phyloP scores from a whole-genome alignment of 2,329 filamentous ascomycete genomes.

The Trichophyton rubrum region DNA sequence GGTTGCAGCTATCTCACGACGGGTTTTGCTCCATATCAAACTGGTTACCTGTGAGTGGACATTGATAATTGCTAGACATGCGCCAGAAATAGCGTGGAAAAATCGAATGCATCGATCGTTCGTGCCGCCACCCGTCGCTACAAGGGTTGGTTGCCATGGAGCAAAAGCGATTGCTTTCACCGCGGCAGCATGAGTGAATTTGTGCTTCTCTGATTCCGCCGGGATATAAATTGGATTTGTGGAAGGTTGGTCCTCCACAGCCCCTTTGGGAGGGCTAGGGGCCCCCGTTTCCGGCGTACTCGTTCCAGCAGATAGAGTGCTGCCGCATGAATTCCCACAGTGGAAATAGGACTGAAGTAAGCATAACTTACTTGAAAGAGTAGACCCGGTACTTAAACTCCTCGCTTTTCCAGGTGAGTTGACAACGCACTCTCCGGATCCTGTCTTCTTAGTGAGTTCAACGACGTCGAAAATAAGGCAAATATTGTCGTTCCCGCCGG shows the following conservation, averaged over 20 bases:
- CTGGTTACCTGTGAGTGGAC: constrained; percentile 89
- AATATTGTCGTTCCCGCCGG: constrained; percentile 83
- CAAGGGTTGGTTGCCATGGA: constrained; percentile 74
- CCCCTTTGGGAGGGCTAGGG: background rate
- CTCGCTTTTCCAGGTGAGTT: background rate
- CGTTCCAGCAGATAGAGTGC: background rate
- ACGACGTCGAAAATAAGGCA: constrained; percentile 68
- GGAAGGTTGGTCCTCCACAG: background rate
- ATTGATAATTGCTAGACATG: constrained; percentile 76
- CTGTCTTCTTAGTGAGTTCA: constrained; percentile 36
- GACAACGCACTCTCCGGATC: background rate
- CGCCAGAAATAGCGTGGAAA: constrained; percentile 73
- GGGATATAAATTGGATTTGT: constrained; percentile 37
- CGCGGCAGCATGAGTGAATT: constrained; percentile 69
- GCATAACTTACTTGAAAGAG: background rate
- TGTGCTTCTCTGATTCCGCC: constrained; percentile 51
- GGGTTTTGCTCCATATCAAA: constrained; percentile 75
- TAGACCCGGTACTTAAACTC: background rate
- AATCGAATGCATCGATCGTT: constrained; percentile 96
- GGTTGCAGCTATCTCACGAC: constrained; percentile 79
- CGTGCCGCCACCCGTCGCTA: constrained; percentile 85
- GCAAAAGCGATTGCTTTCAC: constrained; percentile 97
- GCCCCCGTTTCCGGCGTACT: background rate
- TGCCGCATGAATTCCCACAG: background rate
- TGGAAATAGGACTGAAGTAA: background rate